A percentile compares a stretch with the other conserved stretches of the same genome.
phyloP scores from a whole-genome alignment of 2,329 filamentous ascomycete genomes.

The Sclerotinia trifoliorum region DNA sequence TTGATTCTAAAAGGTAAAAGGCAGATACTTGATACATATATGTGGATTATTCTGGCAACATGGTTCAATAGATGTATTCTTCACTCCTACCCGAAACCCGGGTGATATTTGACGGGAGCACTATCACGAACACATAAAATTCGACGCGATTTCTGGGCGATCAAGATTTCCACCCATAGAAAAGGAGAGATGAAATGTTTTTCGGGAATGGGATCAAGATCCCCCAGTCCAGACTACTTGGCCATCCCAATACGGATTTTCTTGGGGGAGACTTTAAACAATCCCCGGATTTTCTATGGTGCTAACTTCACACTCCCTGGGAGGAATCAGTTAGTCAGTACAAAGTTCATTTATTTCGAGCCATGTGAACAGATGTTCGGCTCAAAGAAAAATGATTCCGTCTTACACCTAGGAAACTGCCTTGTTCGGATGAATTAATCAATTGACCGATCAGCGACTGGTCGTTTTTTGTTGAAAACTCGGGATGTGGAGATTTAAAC shows the following conservation, averaged over 20 bases:
- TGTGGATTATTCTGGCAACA: not conserved
- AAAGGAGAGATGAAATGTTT: too few species aligned
- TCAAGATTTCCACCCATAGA: not conserved
- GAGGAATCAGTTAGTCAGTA: not conserved
- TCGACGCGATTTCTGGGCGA: not conserved
- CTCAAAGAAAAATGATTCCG: constrained; percentile 3
- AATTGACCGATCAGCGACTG: not conserved
- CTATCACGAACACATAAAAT: not conserved
- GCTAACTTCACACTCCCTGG: not conserved
- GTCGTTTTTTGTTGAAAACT: not conserved
- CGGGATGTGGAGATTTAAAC: not conserved
- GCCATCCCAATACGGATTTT: not conserved
- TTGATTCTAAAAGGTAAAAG: not conserved
- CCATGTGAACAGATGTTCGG: constrained; percentile 16
- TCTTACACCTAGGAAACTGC: not conserved
- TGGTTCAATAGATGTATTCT: not conserved
- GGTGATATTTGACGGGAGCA: not conserved
- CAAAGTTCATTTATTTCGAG: constrained; percentile 4
- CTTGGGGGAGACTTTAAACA: too few species aligned
- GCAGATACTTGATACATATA: not conserved
- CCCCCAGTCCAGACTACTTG: too few species aligned
- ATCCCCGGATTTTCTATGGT: not conserved
- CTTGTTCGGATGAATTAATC: not conserved
- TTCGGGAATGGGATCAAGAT: not conserved
- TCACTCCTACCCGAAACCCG: not conserved